Percentiles rank a stretch among this genome's conserved stretches.
Conservation (phyloP, 495 filamentous ascomycete species). For the Penicillium crystallinum region DNA sequence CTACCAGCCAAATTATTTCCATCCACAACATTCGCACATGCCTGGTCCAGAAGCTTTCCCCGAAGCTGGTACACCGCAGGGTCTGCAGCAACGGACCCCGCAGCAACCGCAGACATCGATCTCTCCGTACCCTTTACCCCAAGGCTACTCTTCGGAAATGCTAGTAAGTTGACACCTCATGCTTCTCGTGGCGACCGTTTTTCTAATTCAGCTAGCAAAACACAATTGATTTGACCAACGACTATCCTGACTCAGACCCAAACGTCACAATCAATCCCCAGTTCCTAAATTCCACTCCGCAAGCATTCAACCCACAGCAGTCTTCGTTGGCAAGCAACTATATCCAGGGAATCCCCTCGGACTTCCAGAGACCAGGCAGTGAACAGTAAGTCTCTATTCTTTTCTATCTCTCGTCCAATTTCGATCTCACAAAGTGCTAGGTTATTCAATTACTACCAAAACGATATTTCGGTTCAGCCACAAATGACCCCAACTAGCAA, state of each 20-base stretch:
- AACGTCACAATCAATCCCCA: slow-evolving; percentile 39
- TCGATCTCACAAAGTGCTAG: slow-evolving; percentile 1
- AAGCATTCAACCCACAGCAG: slow-evolving; percentile 14
- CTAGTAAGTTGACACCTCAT: slow-evolving; percentile 15
- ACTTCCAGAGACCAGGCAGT: slow-evolving; percentile 21
- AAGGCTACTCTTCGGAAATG: slow-evolving; percentile 22
- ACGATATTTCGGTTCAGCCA: slow-evolving; percentile 27
- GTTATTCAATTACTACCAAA: slow-evolving; percentile 29
- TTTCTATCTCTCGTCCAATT: neutral
- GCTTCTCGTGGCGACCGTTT: neutral
- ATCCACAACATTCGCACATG: slow-evolving; percentile 29
- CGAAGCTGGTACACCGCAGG: slow-evolving; percentile 15
- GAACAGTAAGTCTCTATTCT: slow-evolving; percentile 21
- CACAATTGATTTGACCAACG: slow-evolving; percentile 31
- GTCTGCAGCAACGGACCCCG: slow-evolving; percentile 21
- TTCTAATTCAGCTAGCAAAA: slow-evolving; percentile 16
- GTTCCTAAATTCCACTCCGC: slow-evolving; percentile 26
- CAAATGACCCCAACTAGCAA: slow-evolving; percentile 5
- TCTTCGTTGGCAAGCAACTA: slow-evolving; percentile 22
- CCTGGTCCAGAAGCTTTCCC: slow-evolving; percentile 28
- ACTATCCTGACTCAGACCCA: slow-evolving; percentile 26
- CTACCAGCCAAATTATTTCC: slow-evolving; percentile 30
- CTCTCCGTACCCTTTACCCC: slow-evolving; percentile 22
- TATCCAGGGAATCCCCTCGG: slow-evolving; percentile 26
- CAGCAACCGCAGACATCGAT: slow-evolving; percentile 20